These are phyloP conservation scores for Laburnicola sp. DNA, from an alignment of 2,329 filamentous ascomycete genomes.

Conservation along the genomic window DNA sequence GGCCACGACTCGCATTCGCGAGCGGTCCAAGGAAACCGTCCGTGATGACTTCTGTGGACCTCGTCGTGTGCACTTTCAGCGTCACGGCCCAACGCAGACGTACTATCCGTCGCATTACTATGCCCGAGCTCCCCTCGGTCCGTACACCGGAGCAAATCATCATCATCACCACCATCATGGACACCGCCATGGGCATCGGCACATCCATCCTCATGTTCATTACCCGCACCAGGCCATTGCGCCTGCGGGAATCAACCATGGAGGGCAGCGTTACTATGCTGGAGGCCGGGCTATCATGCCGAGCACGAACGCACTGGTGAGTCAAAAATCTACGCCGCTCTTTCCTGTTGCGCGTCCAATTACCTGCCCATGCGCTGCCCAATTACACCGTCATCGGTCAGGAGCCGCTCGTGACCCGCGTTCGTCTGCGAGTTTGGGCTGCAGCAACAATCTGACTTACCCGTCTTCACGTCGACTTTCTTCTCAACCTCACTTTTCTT, in stretches of 20 bases:
- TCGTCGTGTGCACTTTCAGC: constrained; percentile 13
- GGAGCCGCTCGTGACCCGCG: background rate
- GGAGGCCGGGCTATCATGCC: constrained; percentile 26
- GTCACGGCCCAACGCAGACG: constrained; percentile 24
- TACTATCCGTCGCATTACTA: constrained; percentile 38
- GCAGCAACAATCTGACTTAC: background rate
- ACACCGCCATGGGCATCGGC: background rate
- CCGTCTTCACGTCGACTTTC: constrained; percentile 18
- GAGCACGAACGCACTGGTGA: constrained; percentile 27
- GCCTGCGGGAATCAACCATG: constrained; percentile 16
- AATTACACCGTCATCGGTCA: constrained; percentile 13
- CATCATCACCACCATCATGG: background rate
- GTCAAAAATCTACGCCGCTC: constrained; percentile 11
- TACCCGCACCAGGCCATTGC: constrained; percentile 6
- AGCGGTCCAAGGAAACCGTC: constrained; percentile 18
- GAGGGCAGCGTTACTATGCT: constrained; percentile 15
- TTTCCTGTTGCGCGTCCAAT: constrained; percentile 16
- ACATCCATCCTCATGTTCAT: background rate
- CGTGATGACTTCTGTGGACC: background rate
- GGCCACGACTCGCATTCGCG: constrained; percentile 21
- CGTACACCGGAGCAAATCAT: constrained; percentile 8
- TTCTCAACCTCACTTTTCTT: background rate
- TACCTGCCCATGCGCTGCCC: constrained; percentile 13
- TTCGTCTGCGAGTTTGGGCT: constrained; percentile 1
- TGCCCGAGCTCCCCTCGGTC: constrained; percentile 16